Conservation (phyloP, 1,284 basidiomycete species). For the Rhodotorula glutinis region DNA sequence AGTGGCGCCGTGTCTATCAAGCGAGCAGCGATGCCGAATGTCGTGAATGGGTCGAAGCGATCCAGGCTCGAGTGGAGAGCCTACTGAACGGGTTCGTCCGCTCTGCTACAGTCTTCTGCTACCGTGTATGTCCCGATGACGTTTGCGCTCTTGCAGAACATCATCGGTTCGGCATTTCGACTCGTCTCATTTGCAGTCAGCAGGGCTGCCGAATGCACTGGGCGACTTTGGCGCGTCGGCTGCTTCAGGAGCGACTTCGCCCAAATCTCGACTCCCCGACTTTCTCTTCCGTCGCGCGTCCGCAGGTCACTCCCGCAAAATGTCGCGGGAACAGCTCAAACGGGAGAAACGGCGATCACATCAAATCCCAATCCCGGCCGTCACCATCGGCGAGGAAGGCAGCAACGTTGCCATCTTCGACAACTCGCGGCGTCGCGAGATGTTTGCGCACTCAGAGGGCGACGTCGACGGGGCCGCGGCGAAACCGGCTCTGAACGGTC, state of each 20-base stretch:
- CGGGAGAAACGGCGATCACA: slow-evolving; percentile 23
- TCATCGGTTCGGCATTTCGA: slow-evolving; percentile 51
- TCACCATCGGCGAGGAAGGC: slow-evolving; percentile 14
- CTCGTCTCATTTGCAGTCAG: slow-evolving; percentile 33
- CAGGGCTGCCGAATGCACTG: slow-evolving; percentile 31
- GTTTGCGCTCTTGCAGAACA: slow-evolving; percentile 40
- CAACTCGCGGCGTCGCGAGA: too few relatives aligned
- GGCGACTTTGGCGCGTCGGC: slow-evolving; percentile 21
- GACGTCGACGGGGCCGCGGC: too few relatives aligned
- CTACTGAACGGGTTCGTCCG: slow-evolving; percentile 51
- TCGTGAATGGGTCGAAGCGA: slow-evolving; percentile 55
- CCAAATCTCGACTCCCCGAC: slow-evolving; percentile 25
- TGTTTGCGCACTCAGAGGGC: too few relatives aligned
- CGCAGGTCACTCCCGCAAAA: slow-evolving; percentile 17
- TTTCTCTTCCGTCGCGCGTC: slow-evolving; percentile 23
- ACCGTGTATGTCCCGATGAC: not conserved
- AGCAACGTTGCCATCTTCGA: slow-evolving; percentile 8
- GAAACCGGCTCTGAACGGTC: slow-evolving; percentile 6
- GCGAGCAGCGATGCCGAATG: slow-evolving; percentile 52
- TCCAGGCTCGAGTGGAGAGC: slow-evolving; percentile 55
- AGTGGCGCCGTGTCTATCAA: slow-evolving; percentile 54
- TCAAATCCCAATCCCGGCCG: slow-evolving; percentile 8
- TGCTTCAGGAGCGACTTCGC: slow-evolving; percentile 5
- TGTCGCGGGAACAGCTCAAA: slow-evolving; percentile 8
- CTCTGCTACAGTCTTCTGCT: not conserved